Percentiles rank a stretch among this genome's conserved stretches.
Conservation (phyloP, 2,329 filamentous ascomycete genomes). For the Karstenula rhodostoma region DNA sequence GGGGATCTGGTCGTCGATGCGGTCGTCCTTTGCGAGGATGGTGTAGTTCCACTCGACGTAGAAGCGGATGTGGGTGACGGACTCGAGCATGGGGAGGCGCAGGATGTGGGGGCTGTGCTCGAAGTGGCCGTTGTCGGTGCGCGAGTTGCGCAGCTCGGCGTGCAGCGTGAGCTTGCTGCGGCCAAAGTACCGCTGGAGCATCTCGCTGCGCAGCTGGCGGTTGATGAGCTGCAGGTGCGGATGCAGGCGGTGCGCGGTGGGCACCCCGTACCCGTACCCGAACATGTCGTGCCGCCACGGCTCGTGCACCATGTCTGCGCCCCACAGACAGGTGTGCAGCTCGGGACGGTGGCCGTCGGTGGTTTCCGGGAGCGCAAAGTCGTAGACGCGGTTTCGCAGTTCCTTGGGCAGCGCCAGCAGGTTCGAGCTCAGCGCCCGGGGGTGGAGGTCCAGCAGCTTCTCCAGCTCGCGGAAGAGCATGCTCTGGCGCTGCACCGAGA, state of each 20-base stretch:
- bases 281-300: constrained; percentile 47
- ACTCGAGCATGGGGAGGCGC: constrained; percentile 37
- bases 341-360: constrained; percentile 29
- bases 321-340: constrained; percentile 47
- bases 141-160: constrained; percentile 43
- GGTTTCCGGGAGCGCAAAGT: constrained; percentile 35
- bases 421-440: constrained; percentile 41
- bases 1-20: constrained; percentile 38
- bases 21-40: constrained; percentile 30
- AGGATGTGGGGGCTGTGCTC: constrained; percentile 47
- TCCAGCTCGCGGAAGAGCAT: constrained; percentile 45
- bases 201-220: constrained; percentile 40
- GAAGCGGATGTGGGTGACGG: constrained; percentile 41
- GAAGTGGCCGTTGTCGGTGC: constrained; percentile 41
- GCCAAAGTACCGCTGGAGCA: constrained; percentile 38
- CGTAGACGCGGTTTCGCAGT: constrained; percentile 37
- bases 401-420: constrained; percentile 43
- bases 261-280: constrained; percentile 38
- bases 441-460: constrained; percentile 43
- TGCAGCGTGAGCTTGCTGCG: constrained; percentile 43
- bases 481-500: constrained; percentile 42
- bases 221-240: constrained; percentile 41
- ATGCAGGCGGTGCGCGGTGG: constrained; percentile 29
- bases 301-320: constrained; percentile 44
- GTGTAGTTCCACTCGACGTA: constrained; percentile 49